Conservation (phyloP, 257 asterid species). For the Forsythia viridissima region DNA sequence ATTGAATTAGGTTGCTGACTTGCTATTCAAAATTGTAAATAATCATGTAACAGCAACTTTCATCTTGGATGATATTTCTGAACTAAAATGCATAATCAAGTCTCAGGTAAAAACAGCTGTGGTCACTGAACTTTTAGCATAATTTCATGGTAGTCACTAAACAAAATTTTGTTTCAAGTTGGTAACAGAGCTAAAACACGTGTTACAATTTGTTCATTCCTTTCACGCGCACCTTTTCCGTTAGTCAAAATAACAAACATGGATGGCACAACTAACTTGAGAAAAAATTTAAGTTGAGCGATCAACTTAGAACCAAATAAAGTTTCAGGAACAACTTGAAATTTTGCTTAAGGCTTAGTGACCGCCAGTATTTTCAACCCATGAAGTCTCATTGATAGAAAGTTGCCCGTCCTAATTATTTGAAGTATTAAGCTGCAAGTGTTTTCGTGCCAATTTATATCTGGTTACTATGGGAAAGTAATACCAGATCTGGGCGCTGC, state of each 20-base stretch:
- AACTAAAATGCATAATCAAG: not conserved
- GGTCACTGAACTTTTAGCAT: not conserved
- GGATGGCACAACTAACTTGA: not conserved
- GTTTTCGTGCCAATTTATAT: not conserved
- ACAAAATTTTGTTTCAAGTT: no score
- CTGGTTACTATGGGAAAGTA: slow-evolving; percentile 8
- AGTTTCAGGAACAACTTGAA: not conserved
- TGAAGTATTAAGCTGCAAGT: not conserved
- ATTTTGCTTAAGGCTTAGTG: not conserved
- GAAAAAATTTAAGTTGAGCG: no score
- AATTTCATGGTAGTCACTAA: not conserved
- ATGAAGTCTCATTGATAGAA: not conserved
- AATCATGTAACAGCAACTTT: not conserved
- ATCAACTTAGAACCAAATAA: not conserved
- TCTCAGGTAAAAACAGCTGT: not conserved
- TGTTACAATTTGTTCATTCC: not conserved
- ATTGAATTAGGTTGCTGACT: not conserved
- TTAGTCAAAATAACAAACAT: no score
- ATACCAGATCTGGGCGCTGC: slow-evolving; percentile 76
- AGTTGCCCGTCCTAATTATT: slow-evolving; percentile 4
- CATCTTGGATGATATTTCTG: not conserved
- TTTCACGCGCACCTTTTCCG: not conserved
- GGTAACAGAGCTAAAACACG: not conserved
- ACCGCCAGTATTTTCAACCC: not conserved
- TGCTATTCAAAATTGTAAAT: not conserved